Evolutionary conservation across 2,329 filamentous ascomycete genomes (phyloP).

Genomic region (Huntiella abstrusa): DNA sequence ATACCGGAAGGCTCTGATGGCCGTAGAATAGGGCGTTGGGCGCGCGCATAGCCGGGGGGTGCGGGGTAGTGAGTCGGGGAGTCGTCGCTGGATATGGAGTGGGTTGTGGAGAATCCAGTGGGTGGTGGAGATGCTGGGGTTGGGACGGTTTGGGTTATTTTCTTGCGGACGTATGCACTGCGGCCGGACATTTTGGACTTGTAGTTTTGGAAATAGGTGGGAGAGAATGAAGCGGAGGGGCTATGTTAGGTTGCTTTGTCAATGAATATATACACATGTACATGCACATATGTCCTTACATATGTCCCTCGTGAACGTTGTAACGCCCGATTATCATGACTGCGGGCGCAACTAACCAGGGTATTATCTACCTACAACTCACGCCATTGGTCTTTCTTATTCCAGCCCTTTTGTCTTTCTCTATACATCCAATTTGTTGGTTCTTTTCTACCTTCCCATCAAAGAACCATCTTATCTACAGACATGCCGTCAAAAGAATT

Average conservation of each 20-base stretch:
- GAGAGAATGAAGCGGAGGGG: no score
- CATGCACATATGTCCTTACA: no score
- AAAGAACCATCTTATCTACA: background rate
- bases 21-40: slow-evolving; percentile 25
- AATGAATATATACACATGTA: no score
- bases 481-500: no score
- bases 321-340: no score
- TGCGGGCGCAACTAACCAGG: no score
- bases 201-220: background rate
- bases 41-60: slow-evolving; percentile 21
- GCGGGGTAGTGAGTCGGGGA: background rate
- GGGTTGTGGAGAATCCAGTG: background rate
- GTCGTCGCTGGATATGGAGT: slow-evolving; percentile 5
- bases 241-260: no score
- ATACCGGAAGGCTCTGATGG: slow-evolving; percentile 34
- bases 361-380: no score
- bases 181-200: slow-evolving; percentile 32
- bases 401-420: no score
- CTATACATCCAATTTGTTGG: background rate
- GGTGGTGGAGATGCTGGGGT: slow-evolving; percentile 14
- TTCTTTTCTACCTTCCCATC: background rate
- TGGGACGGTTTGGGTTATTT: slow-evolving; percentile 29
- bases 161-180: slow-evolving; percentile 39
- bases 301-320: no score
- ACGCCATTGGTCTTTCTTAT: background rate